Base-by-base conservation (phyloP, 441 rosid genomes). In the Rhodomyrtus psidioides region DNA sequence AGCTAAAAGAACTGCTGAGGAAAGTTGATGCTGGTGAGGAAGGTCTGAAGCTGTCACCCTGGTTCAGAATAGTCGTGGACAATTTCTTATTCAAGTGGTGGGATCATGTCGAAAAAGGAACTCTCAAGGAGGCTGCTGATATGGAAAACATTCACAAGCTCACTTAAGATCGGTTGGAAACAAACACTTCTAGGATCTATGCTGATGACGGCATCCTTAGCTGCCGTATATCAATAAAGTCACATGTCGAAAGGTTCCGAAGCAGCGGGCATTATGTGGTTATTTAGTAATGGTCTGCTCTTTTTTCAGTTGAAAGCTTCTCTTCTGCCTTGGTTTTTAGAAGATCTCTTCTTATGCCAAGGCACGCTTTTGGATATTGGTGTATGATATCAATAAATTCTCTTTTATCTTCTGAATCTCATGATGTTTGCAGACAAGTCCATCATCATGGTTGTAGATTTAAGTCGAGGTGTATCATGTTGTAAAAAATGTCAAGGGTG, bases 81-180 rank as follows among this genome's bases (percentile, higher is more conserved):
- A 96, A 96, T 89, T 97, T 96, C 93, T 90, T 97, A 91, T 94
- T 96, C 91, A 93, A 93, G 83, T 96, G 98, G 98, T 97, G 99
- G 99, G 98, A 97, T 58, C 95, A 92, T 82, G 95, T 96, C 1
- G 94, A 96, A 89, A 91, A 92, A 75, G 98, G 98, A 81, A 93
- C 93, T 39, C 93, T 97, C 24, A 74, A 85, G 86, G 95, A 95
- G 84, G 96, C 87, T 30, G 90, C 74, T 30, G 97, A 95, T 90
- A 94, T 95, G 98, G 88, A 92, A 91, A 90, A 92, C 82, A 95
- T 95, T 88, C 98, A 97, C 94, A 95, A 93, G 89, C 90, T 96
- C 90, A 87, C 86, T 51, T 93, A 76, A 89, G 79, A 21, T 70
- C n/a, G 2, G 46, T 39, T 21, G 21, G 49, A 70, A 39, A 70